Evolutionary conservation across 441 rosid genomes (phyloP), one percentile per base, ranked within the genome.

Genomic region (Dalechampia spathulata): DNA sequence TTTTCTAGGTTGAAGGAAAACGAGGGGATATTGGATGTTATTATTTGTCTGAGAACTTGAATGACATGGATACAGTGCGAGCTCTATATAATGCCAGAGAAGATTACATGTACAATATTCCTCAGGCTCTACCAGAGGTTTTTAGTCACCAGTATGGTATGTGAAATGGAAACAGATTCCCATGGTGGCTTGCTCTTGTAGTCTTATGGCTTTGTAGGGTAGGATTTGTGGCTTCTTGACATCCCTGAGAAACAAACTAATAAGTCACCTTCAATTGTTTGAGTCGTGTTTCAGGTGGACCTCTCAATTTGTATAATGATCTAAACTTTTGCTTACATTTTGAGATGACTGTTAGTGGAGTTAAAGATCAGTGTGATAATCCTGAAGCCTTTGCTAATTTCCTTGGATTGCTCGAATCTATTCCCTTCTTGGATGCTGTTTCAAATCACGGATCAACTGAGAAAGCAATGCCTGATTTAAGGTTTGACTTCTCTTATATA

Each of bases 361-460:
- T 48, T 65, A 72, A 82, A 73, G 88, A 76, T 73, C 86, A 78
- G 78, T 89, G 96, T 66, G 69, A 68, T 54, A 85, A 83, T 72
- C 81, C 80, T 30, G 85, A 89, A 56, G 81, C 78, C 69, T 92
- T 92, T 72, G 69, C 87, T 60, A 80, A 64, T 75, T 82, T 89
- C 71, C 84, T 92, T 64, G 87, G 87, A 58, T 72, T 92, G 75
- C 94, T 88, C 63, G 94, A 83, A 72, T 89, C 97, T 25, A 77
- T 89, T 71, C 88, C 96, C 49, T 83, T 85, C 58, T 86, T 77
- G 66, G 91, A 76, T 68, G 58, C 71, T 66, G 81, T 76, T 76
- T 83, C 82, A 63, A 70, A 70, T 75, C 52, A 77, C 62, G 83
- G 79, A 72, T 72, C 98, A 27, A 71, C 75, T 30, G 90, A 76